Evolutionary conservation across 2,329 filamentous ascomycete species (phyloP).

Genomic region (Pseudocercospora macadamiae): DNA sequence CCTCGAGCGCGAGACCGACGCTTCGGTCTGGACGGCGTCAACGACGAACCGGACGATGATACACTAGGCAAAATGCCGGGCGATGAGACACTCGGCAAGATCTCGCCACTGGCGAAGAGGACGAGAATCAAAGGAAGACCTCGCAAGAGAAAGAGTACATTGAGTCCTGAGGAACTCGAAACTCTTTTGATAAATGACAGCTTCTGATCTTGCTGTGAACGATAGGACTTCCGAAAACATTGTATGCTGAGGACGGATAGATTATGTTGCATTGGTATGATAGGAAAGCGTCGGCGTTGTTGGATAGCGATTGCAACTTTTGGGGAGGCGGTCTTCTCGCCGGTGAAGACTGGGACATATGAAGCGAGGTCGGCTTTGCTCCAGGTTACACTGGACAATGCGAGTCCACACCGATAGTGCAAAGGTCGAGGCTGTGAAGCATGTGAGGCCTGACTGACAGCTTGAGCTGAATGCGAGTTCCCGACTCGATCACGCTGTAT

Average conservation of each 20-base stretch:
- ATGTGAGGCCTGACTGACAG: conserved; percentile 1
- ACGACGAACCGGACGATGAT: conserved; percentile 32
- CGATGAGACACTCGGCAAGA: conserved; percentile 38
- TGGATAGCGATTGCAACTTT: neutral
- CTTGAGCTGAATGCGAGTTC: conserved; percentile 12
- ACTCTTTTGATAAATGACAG: conserved; percentile 47
- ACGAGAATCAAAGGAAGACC: conserved; percentile 60
- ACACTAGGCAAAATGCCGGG: conserved; percentile 20
- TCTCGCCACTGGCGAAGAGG: conserved; percentile 44
- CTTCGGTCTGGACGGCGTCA: conserved; percentile 30
- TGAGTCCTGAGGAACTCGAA: conserved; percentile 75
- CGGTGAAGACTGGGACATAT: neutral
- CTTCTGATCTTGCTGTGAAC: too few relatives aligned
- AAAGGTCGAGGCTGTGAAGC: neutral
- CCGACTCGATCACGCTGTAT: conserved; percentile 14
- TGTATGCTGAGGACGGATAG: neutral
- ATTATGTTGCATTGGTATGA: neutral
- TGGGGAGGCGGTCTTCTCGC: neutral
- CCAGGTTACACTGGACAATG: neutral
- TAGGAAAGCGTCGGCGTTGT: neutral
- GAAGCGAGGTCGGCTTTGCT: neutral
- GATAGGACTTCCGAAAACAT: neutral
- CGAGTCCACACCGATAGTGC: neutral
- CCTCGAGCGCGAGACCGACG: conserved; percentile 1
- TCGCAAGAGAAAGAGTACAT: conserved; percentile 70